A percentile compares a stretch with the other conserved stretches of the same genome.
These are phyloP conservation scores for Tremellales sp. DNA, from an alignment of 1,284 basidiomycete genomes.

Conservation along the genomic window DNA sequence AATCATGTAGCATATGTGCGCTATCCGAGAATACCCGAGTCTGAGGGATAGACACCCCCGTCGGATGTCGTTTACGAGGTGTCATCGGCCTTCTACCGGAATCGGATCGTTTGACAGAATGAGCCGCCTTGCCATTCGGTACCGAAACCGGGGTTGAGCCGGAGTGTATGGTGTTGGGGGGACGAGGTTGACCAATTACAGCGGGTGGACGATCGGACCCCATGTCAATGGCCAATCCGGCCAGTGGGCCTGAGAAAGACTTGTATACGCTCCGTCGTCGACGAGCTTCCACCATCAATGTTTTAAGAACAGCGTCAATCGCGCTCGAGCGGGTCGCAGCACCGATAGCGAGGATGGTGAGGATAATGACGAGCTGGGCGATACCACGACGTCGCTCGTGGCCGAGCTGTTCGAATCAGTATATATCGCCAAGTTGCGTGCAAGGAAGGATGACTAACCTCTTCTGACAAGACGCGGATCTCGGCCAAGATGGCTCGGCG, in stretches of 20 bases:
- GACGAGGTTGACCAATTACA: conserved; percentile 19
- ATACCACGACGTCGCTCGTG: conserved; percentile 42
- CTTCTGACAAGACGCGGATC: conserved; percentile 33
- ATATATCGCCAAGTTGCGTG: no score
- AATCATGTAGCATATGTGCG: neutral
- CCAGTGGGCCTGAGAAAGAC: conserved; percentile 25
- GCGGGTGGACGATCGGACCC: conserved; percentile 22
- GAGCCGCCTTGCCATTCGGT: no score
- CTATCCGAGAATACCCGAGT: neutral
- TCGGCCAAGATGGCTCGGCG: conserved; percentile 27
- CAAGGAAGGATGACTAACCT: conserved; percentile 18
- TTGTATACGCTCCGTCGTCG: conserved; percentile 20
- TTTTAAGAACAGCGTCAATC: conserved; percentile 37
- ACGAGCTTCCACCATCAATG: conserved; percentile 27
- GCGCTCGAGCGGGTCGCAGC: conserved; percentile 26
- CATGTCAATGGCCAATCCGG: conserved; percentile 36
- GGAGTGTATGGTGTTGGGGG: neutral
- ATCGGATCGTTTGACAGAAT: neutral
- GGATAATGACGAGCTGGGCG: conserved; percentile 38
- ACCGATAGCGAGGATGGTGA: conserved; percentile 35
- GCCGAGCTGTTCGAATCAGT: conserved; percentile 19
- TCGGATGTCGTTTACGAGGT: neutral
- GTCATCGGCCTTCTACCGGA: neutral
- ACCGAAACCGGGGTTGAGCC: neutral
- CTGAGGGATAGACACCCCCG: neutral